Conservation (phyloP, 345 rosid genomes). For the Excoecaria cochinchinensis region DNA sequence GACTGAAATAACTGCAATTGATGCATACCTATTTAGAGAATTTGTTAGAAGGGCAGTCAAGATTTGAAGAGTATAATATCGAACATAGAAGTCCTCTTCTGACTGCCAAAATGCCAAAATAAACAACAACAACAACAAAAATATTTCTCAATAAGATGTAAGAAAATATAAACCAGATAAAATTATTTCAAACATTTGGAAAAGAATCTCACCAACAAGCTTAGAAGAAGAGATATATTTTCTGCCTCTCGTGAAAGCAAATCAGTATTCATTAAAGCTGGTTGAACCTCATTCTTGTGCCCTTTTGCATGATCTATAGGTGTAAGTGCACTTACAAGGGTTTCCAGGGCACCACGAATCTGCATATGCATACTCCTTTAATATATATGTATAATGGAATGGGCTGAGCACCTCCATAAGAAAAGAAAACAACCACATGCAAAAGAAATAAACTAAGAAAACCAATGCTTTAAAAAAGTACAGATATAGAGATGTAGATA, state of each 20-base stretch:
- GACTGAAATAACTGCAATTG: conserved; percentile 14
- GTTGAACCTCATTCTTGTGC: conserved; percentile 68
- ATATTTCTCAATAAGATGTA: not conserved
- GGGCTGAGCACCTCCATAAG: not conserved
- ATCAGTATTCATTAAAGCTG: conserved; percentile 96
- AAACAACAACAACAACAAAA: not conserved
- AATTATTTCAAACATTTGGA: not conserved
- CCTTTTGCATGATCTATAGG: conserved; percentile 80
- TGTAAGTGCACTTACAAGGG: conserved; percentile 86
- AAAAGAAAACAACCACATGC: not conserved
- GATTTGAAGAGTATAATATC: conserved; percentile 93
- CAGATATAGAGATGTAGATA: not conserved
- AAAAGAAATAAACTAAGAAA: not conserved
- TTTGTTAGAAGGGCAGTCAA: conserved; percentile 92
- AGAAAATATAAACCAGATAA: not conserved
- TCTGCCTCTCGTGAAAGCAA: conserved; percentile 91
- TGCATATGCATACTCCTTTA: conserved; percentile 25
- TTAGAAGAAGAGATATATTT: conserved; percentile 84
- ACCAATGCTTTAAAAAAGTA: not conserved
- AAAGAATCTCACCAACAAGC: conserved; percentile 72
- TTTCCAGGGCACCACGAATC: conserved; percentile 96
- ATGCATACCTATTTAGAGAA: conserved; percentile 78
- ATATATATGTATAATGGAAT: not conserved
- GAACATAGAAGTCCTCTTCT: conserved; percentile 93
- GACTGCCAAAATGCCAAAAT: conserved; percentile 48